A percentile compares a stretch with the other conserved stretches of the same genome.
Conservation (phyloP, 2,329 filamentous ascomycete species). For the Seiridium unicorne region DNA sequence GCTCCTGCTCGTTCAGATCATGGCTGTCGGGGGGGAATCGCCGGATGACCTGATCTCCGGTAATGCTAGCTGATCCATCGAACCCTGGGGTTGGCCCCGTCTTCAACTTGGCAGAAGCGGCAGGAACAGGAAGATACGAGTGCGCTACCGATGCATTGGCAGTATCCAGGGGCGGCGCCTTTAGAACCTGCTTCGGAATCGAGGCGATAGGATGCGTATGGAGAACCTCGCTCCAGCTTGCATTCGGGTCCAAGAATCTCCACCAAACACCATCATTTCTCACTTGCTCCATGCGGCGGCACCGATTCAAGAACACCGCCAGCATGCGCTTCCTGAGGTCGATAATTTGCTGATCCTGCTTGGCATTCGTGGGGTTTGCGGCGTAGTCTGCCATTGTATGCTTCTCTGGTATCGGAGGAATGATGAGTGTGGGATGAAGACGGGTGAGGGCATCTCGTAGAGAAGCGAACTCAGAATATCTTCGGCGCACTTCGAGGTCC, state of each 20-base stretch:
- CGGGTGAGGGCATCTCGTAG: slow-evolving; percentile 84
- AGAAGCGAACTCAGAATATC: slow-evolving; percentile 96
- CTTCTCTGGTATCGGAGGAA: slow-evolving; percentile 97
- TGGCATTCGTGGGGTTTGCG: slow-evolving; percentile 95
- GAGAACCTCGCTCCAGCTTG: slow-evolving; percentile 97
- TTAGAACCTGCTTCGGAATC: slow-evolving; percentile 90
- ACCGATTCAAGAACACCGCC: slow-evolving; percentile 91
- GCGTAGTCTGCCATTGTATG: slow-evolving; percentile 99
- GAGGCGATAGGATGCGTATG: slow-evolving; percentile 87
- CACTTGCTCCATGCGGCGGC: slow-evolving; percentile 87
- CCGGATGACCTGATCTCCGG: slow-evolving; percentile 60
- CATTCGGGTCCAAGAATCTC: slow-evolving; percentile 96
- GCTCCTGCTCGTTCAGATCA: slow-evolving; percentile 78
- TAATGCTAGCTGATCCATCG: slow-evolving; percentile 31
- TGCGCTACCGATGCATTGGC: slow-evolving; percentile 91
- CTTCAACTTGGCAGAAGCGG: slow-evolving; percentile 82
- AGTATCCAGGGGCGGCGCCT: slow-evolving; percentile 90
- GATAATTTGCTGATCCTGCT: slow-evolving; percentile 95
- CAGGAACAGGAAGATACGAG: slow-evolving; percentile 81
- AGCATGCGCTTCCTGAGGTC: slow-evolving; percentile 96
- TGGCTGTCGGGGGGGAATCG: slow-evolving; percentile 81
- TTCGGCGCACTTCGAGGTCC: slow-evolving; percentile 91
- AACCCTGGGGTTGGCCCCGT: slow-evolving; percentile 37
- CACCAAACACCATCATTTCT: slow-evolving; percentile 94
- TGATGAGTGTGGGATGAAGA: slow-evolving; percentile 90